Conservation (phyloP, 805 yeast genomes). For the Sungouiella thailandica region DNA sequence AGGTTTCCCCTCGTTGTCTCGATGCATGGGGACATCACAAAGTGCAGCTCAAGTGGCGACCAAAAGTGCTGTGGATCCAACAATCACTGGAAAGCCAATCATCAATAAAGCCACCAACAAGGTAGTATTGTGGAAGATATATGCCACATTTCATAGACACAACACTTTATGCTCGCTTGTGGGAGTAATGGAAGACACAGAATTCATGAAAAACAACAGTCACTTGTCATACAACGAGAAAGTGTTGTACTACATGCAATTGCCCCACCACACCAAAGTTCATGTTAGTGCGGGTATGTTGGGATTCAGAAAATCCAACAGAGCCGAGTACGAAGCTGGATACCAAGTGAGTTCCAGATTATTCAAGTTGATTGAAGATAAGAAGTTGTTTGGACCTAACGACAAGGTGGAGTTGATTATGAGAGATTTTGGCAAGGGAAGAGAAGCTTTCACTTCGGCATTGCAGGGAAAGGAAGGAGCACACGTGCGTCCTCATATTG, state of each 20-base stretch:
- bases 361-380: slow-evolving; percentile 67
- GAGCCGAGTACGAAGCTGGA: slow-evolving; percentile 91
- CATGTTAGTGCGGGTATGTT: slow-evolving; percentile 76
- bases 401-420: slow-evolving; percentile 71
- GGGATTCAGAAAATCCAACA: slow-evolving; percentile 84
- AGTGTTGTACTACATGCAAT: slow-evolving; percentile 69
- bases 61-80: slow-evolving; percentile 2
- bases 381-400: slow-evolving; percentile 43
- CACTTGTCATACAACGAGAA: slow-evolving; percentile 58
- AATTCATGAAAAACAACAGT: slow-evolving; percentile 53
- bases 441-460: slow-evolving; percentile 81
- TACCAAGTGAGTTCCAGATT: slow-evolving; percentile 76
- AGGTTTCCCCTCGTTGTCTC: too few relatives aligned
- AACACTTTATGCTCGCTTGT: slow-evolving; percentile 77
- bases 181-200: slow-evolving; percentile 61
- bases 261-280: slow-evolving; percentile 70
- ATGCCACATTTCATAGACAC: slow-evolving; percentile 74
- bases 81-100: slow-evolving; percentile 3
- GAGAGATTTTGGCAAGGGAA: slow-evolving; percentile 82
- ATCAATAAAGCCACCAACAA: slow-evolving; percentile 17
- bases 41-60: slow-evolving; percentile 5
- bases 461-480: slow-evolving; percentile 86
- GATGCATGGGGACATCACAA: too few relatives aligned
- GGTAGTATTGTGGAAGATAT: slow-evolving; percentile 64
- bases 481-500: slow-evolving; percentile 57